Evolutionary conservation across 2,329 filamentous ascomycete species (phyloP).

Genomic region (Pyrenochaeta sp.): DNA sequence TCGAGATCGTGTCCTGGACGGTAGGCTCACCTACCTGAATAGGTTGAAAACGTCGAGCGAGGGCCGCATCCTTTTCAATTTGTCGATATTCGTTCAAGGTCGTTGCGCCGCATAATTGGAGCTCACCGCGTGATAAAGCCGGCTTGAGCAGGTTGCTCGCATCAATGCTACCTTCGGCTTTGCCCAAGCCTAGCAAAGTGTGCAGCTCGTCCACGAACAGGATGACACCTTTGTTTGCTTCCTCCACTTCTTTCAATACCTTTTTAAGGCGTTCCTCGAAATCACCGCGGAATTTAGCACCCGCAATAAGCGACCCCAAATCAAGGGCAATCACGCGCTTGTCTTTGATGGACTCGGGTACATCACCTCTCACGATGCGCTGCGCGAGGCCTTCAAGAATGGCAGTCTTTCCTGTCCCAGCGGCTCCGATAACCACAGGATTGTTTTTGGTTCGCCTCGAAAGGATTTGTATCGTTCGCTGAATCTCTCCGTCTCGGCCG

Average conservation of each 20-base stretch:
- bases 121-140: constrained; percentile 86
- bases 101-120: constrained; percentile 95
- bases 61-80: constrained; percentile 94
- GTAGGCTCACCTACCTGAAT: constrained; percentile 92
- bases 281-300: constrained; percentile 93
- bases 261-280: constrained; percentile 94
- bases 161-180: constrained; percentile 95
- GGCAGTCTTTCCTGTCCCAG: constrained; percentile 93
- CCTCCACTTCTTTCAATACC: constrained; percentile 88
- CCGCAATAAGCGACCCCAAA: constrained; percentile 90
- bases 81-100: constrained; percentile 89
- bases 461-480: constrained; percentile 91
- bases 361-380: constrained; percentile 88
- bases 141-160: constrained; percentile 95
- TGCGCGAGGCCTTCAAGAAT: constrained; percentile 90
- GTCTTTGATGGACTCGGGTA: constrained; percentile 94
- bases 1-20: constrained; percentile 92
- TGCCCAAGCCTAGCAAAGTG: constrained; percentile 87
- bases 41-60: constrained; percentile 92
- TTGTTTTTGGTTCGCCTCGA: constrained; percentile 96
- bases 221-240: constrained; percentile 87
- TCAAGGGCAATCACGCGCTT: constrained; percentile 89
- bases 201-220: constrained; percentile 96
- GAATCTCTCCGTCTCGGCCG: constrained; percentile 88
- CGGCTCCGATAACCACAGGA: constrained; percentile 89